Conservation (phyloP, 2,329 filamentous ascomycete species). For the Fusarium ambrosium region DNA sequence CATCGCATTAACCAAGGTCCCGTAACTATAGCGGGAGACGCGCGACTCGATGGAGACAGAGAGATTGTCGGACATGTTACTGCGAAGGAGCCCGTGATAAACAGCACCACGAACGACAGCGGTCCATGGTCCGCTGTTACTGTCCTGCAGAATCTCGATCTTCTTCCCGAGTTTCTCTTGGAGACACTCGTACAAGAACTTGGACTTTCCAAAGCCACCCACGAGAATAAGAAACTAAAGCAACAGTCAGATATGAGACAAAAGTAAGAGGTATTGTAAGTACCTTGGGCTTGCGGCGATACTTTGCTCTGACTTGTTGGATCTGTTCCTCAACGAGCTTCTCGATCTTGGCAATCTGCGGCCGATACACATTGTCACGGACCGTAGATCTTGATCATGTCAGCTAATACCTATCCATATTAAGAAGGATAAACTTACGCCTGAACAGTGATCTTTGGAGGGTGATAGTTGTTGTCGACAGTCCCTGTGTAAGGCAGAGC, state of each 20-base stretch:
- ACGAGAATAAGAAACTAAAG: conserved; percentile 56
- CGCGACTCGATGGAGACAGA: conserved; percentile 43
- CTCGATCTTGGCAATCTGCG: conserved; percentile 39
- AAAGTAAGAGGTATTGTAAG: not conserved
- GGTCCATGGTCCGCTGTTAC: conserved; percentile 52
- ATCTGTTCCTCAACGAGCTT: conserved; percentile 49
- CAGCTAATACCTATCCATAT: too few relatives aligned
- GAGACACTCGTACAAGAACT: conserved; percentile 48
- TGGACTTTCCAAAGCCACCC: conserved; percentile 56
- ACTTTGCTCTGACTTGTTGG: conserved; percentile 35
- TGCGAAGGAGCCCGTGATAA: conserved; percentile 42
- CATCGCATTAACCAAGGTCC: conserved; percentile 21
- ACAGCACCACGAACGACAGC: conserved; percentile 54
- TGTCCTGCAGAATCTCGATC: conserved; percentile 50
- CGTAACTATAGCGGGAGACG: conserved; percentile 50
- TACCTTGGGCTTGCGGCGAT: conserved; percentile 48
- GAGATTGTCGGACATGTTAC: conserved; percentile 8
- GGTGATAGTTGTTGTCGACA: not conserved
- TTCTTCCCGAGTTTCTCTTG: not conserved
- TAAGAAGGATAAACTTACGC: conserved; percentile 7
- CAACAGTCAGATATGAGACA: not conserved
- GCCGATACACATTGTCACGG: conserved; percentile 41
- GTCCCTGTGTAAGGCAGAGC: conserved; percentile 12
- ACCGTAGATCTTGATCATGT: not conserved
- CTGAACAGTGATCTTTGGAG: conserved; percentile 14